phyloP scores from a whole-genome alignment of 2,329 filamentous ascomycete genomes.

The Fusarium sp. region DNA sequence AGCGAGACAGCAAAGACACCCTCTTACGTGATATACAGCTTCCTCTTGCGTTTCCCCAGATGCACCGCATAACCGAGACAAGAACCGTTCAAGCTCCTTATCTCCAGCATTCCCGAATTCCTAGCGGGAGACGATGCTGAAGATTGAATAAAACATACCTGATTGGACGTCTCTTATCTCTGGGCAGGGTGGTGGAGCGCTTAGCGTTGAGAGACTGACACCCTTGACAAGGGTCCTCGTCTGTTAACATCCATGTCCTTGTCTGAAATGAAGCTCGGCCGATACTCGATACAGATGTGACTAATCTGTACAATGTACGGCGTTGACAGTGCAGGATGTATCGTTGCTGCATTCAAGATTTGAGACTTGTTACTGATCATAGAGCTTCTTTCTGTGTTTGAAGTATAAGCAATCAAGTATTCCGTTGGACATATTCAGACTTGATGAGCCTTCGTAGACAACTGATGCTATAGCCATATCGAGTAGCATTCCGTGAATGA shows the following conservation, averaged over 20 bases:
- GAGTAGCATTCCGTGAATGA: neutral
- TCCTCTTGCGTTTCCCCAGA: conserved; percentile 36
- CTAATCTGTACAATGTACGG: neutral
- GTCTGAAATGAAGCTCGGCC: conserved; percentile 20
- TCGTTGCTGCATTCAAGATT: neutral
- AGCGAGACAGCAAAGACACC: conserved; percentile 15
- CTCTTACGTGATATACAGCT: conserved; percentile 13
- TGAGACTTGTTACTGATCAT: conserved; percentile 2
- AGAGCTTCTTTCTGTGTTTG: neutral
- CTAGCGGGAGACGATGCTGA: conserved; percentile 25
- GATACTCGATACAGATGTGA: conserved; percentile 10
- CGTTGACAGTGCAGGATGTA: neutral
- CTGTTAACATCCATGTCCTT: conserved; percentile 21
- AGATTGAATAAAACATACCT: conserved; percentile 28
- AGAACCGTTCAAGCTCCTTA: conserved; percentile 32
- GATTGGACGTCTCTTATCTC: conserved; percentile 47
- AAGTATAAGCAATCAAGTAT: neutral
- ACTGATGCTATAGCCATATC: neutral
- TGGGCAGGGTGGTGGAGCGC: conserved; percentile 37
- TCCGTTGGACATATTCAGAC: neutral
- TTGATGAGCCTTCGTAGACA: neutral
- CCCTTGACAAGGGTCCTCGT: conserved; percentile 16
- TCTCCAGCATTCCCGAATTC: conserved; percentile 27
- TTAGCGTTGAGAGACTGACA: conserved; percentile 28
- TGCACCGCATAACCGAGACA: conserved; percentile 24